Percentiles rank a stretch among this genome's conserved stretches.
Conservation (phyloP, 2,329 filamentous ascomycete genomes). For the Ceratocystis albifundus region DNA sequence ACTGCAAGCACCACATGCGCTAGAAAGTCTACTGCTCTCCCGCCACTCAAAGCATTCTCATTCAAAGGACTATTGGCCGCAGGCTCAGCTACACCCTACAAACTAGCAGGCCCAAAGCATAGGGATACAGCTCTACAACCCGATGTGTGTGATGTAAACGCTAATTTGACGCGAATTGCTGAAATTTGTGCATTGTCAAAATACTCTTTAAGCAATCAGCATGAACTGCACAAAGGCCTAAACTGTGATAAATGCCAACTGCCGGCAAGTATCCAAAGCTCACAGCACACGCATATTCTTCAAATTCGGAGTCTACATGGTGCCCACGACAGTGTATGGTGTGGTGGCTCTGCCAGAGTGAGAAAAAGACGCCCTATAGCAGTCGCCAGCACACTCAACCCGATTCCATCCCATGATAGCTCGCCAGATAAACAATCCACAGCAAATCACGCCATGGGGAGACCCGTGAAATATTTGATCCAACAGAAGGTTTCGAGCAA, state of each 20-base stretch:
- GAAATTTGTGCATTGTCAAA: constrained; percentile 55
- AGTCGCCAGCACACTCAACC: neutral
- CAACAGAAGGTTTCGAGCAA: neutral
- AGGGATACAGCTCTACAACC: constrained; percentile 27
- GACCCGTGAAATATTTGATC: neutral
- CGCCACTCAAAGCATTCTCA: constrained; percentile 51
- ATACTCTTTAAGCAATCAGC: constrained; percentile 55
- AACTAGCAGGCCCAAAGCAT: neutral
- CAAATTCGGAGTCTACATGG: neutral
- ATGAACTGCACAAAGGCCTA: constrained; percentile 44
- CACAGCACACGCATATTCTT: neutral
- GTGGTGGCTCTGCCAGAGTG: neutral
- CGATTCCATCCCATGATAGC: neutral
- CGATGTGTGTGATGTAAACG: constrained; percentile 29
- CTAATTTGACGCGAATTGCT: constrained; percentile 36
- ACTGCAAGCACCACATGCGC: neutral
- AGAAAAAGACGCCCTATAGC: neutral
- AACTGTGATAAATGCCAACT: neutral
- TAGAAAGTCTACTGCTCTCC: constrained; percentile 31
- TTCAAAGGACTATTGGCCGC: constrained; percentile 51
- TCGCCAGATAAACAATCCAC: neutral
- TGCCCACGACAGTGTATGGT: neutral
- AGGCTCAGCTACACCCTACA: neutral
- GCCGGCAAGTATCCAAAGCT: neutral
- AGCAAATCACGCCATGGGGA: neutral